Evolutionary conservation across 371 early-diverging fungal genomes (phyloP).

Genomic region (Mortierella sp.): DNA sequence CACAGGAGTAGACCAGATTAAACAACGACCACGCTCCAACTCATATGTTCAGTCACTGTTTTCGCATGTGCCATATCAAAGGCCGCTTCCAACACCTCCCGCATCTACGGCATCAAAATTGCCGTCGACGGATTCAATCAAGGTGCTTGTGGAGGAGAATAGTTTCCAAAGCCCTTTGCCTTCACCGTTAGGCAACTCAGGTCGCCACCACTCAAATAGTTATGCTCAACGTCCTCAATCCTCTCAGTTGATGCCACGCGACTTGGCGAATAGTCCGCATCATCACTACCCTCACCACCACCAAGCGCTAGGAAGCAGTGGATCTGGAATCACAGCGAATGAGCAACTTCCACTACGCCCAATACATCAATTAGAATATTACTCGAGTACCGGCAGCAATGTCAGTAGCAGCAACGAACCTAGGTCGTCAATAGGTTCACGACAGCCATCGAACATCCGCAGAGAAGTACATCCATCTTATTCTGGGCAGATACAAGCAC

Average conservation of each 20-base stretch:
- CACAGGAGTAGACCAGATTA: conserved; percentile 3
- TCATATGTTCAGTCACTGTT: conserved; percentile 18
- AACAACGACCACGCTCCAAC: conserved; percentile 25
- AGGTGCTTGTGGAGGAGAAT: conserved; percentile 34
- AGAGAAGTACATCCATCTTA: conserved; percentile 2
- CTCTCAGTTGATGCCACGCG: conserved; percentile 10
- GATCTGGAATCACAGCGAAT: neutral
- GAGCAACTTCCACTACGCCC: neutral
- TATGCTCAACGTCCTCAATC: conserved; percentile 12
- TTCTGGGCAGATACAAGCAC: conserved; percentile 7
- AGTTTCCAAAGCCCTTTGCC: neutral
- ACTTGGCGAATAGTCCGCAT: neutral
- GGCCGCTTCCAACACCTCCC: conserved; percentile 33
- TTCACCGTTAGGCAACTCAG: conserved; percentile 6
- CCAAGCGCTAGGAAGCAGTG: neutral
- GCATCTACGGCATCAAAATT: neutral
- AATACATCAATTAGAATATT: conserved; percentile 17
- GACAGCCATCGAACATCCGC: conserved; percentile 8
- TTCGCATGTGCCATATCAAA: conserved; percentile 2
- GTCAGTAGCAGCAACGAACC: conserved; percentile 9
- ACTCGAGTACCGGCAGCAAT: conserved; percentile 29
- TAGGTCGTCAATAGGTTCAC: conserved; percentile 9
- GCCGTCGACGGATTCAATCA: conserved; percentile 18
- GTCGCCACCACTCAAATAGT: conserved; percentile 21
- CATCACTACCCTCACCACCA: neutral